Conservation (phyloP, 164 flowering plant genomes). For the Magnolia officinalis region DNA sequence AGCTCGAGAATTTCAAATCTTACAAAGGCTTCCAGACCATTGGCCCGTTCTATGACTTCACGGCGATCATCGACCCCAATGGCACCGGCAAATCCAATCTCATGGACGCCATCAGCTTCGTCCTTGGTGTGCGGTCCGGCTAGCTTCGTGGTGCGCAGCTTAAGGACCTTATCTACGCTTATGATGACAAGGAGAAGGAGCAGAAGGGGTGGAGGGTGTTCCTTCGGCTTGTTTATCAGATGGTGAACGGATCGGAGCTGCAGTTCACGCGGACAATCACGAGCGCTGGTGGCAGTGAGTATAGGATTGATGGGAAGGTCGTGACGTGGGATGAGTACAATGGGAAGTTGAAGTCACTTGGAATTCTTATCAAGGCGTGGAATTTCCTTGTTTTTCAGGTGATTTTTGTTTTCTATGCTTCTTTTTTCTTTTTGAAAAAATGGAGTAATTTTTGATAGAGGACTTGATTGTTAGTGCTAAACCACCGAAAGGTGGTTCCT, state of each 20-base stretch:
- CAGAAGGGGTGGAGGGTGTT: constrained; percentile 76
- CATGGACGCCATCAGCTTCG: constrained; percentile 99
- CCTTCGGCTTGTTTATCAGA: constrained; percentile 69
- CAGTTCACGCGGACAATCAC: constrained; percentile 69
- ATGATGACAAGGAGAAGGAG: constrained; percentile 81
- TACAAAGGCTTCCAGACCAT: constrained; percentile 81
- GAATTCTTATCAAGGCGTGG: constrained; percentile 93
- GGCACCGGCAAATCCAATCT: constrained; percentile 97
- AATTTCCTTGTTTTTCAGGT: constrained; percentile 99
- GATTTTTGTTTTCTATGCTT: not conserved
- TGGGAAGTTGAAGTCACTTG: constrained; percentile 59
- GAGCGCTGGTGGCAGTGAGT: constrained; percentile 74
- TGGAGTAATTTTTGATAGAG: not conserved
- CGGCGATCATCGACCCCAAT: constrained; percentile 95
- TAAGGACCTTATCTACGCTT: constrained; percentile 86
- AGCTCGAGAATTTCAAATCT: constrained; percentile 96
- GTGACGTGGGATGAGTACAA: constrained; percentile 91
- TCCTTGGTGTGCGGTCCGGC: constrained; percentile 84
- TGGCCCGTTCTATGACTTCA: constrained; percentile 94
- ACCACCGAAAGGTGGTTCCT: not conserved
- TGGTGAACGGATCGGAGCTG: constrained; percentile 55
- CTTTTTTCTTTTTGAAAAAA: too few relatives aligned
- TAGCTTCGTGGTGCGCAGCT: constrained; percentile 92
- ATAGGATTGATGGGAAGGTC: constrained; percentile 56
- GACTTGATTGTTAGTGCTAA: not conserved